Evolutionary conservation across 495 filamentous ascomycete genomes (phyloP).

Genomic region (Hypoxylon perforatum): DNA sequence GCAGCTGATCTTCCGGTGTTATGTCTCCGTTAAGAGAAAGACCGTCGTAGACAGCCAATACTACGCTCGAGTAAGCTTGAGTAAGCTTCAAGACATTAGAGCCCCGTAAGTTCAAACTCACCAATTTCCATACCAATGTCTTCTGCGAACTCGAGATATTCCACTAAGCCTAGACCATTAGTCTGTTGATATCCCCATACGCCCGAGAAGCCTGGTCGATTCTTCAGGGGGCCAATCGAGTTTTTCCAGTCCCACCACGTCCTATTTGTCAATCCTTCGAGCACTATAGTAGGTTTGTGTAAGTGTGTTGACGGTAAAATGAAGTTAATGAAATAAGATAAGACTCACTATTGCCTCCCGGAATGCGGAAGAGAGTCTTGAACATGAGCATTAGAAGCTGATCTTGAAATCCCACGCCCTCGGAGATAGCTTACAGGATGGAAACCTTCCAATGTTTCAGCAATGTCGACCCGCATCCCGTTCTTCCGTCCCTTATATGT

Average conservation of each 20-base stretch:
- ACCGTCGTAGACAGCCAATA: conserved; percentile 70
- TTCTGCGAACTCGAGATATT: conserved; percentile 75
- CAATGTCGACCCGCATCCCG: conserved; percentile 70
- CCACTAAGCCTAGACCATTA: conserved; percentile 70
- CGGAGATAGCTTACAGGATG: conserved; percentile 51
- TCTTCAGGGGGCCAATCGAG: conserved; percentile 71
- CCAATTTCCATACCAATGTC: conserved; percentile 68
- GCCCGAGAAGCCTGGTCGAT: conserved; percentile 70
- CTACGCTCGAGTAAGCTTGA: conserved; percentile 22
- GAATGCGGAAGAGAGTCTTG: conserved; percentile 67
- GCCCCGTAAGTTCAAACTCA: conserved; percentile 21
- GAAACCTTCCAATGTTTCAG: conserved; percentile 63
- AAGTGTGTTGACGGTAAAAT: background rate
- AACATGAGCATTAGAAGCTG: conserved; percentile 5
- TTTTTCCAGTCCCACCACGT: conserved; percentile 75
- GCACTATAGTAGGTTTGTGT: conserved; percentile 41
- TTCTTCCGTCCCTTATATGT: conserved; percentile 72
- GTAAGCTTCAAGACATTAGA: background rate
- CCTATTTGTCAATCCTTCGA: conserved; percentile 65
- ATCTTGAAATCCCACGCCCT: background rate
- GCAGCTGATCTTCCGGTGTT: conserved; percentile 52
- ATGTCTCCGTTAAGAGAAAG: conserved; percentile 68
- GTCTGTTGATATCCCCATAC: conserved; percentile 72
- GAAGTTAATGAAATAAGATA: background rate
- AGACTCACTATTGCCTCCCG: conserved; percentile 68